Evolutionary conservation across 176 grass and related monocot species (phyloP).

Genomic region (Ensete glaucum): DNA sequence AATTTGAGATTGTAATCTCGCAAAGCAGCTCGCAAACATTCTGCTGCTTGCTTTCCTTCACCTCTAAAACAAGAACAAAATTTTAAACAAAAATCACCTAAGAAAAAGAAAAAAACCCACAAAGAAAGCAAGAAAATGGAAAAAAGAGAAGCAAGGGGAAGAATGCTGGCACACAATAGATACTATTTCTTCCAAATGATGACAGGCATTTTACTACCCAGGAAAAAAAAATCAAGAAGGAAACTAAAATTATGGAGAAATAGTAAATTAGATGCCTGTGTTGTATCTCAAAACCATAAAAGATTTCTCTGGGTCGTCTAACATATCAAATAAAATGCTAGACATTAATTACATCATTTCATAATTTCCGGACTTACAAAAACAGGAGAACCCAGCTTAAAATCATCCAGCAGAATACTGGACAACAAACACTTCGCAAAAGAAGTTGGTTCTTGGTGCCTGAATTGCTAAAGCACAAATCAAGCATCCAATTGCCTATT

Average conservation of each 20-base stretch:
- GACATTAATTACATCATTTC: neutral
- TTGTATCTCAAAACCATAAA: too few relatives aligned
- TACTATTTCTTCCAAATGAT: neutral
- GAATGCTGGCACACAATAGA: neutral
- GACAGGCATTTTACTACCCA: neutral
- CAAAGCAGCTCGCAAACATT: slow-evolving; percentile 76
- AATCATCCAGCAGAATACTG: neutral
- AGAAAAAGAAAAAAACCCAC: neutral
- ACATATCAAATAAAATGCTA: neutral
- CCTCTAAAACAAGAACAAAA: slow-evolving; percentile 58
- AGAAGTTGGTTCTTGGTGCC: neutral
- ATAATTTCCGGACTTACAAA: neutral
- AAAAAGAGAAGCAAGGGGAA: neutral
- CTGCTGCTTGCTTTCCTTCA: slow-evolving; percentile 65
- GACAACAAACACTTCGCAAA: neutral
- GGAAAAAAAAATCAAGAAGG: neutral
- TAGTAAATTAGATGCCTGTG: neutral
- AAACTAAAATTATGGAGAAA: neutral
- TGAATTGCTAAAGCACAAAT: neutral
- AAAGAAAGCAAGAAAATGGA: neutral
- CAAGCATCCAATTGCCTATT: neutral
- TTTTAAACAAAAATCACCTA: slow-evolving; percentile 9
- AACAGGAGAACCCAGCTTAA: neutral
- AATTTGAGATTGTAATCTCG: slow-evolving; percentile 94
- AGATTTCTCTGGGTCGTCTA: too few relatives aligned